Base-by-base conservation (phyloP, 495 filamentous ascomycete species). In the Aspergillus leporis region DNA sequence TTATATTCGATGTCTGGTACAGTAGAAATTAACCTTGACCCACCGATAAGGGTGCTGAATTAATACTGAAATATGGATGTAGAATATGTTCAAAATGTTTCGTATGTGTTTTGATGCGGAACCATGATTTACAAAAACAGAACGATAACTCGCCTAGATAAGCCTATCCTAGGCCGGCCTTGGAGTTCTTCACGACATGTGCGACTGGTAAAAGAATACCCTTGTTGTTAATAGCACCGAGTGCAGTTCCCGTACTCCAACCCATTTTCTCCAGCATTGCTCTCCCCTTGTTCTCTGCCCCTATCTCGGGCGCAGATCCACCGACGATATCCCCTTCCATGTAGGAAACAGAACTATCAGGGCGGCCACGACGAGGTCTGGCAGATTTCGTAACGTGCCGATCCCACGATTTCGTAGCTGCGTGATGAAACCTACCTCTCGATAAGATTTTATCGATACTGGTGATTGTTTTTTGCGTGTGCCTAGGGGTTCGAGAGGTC, bases 261-360 rank as follows among this genome's bases (percentile, higher is more conserved):
- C 94, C 94, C 94, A 98, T 98, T 75, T 93, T 98, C 72, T 97
- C 92, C 53, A 99, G 69, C 89, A 99, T 91, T 4, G 85, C 86
- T 45, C 91, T 82, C 21, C 94, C 94, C 63, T 81, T 88, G 60
- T 97, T 99, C 49, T 90, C 91, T 4, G 74, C 78, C 1, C 91
- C 90, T 25, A 99, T 78, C 70, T 96, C 93, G 2, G 90, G 88
- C 0, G 93, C 94, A 32, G 83, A 81, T 12, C 82, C 90, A 43
- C 93, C 94, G 19, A 97, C 92, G 45, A 96, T 75, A 56, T 97
- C 91, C n/a, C 94, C 94, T 61, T 98, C 90, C 60, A 84, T 83
- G 55, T 91, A 89, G 8, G 79, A 81, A 30, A 84, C 78, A 6
- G 79, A 79, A 13, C 74, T 73, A 48, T 73, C 66, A 48, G 52